Conservation (phyloP, 108 stramenopile species). For the Skeletonema potamos region DNA sequence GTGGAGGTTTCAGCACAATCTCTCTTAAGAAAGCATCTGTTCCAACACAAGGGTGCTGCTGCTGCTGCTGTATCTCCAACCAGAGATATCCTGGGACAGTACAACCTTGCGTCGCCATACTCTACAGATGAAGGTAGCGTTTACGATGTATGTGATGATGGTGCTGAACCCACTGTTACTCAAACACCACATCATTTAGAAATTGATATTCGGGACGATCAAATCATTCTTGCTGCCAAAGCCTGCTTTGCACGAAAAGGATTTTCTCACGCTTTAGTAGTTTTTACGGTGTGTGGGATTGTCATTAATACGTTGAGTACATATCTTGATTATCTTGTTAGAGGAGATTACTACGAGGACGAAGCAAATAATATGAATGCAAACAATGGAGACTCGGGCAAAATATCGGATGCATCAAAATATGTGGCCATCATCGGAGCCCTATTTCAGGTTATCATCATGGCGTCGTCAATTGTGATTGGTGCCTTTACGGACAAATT, state of each 20-base stretch:
- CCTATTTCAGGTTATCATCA: slow-evolving; percentile 78
- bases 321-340: slow-evolving; percentile 83
- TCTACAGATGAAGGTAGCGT: slow-evolving; percentile 26
- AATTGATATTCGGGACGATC: slow-evolving; percentile 86
- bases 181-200: slow-evolving; percentile 77
- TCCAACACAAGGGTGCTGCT: not conserved
- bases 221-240: slow-evolving; percentile 63
- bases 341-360: slow-evolving; percentile 46
- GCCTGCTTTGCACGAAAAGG: slow-evolving; percentile 79
- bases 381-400: not conserved
- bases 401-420: slow-evolving; percentile 50
- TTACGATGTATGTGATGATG: slow-evolving; percentile 45
- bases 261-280: slow-evolving; percentile 73
- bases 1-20: slow-evolving; percentile 20
- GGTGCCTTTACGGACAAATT: slow-evolving; percentile 77
- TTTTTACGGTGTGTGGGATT: slow-evolving; percentile 78
- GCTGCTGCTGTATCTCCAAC: not conserved
- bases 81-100: slow-evolving; percentile 7
- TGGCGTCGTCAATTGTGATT: slow-evolving; percentile 81
- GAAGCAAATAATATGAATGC: not conserved
- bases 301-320: slow-evolving; percentile 84
- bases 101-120: slow-evolving; percentile 16
- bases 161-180: slow-evolving; percentile 76
- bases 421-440: slow-evolving; percentile 84
- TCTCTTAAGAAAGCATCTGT: slow-evolving; percentile 19